Evolutionary conservation across 805 yeast species (phyloP), one percentile per base, ranked within the genome.

Genomic region (Metschnikowia sp.): DNA sequence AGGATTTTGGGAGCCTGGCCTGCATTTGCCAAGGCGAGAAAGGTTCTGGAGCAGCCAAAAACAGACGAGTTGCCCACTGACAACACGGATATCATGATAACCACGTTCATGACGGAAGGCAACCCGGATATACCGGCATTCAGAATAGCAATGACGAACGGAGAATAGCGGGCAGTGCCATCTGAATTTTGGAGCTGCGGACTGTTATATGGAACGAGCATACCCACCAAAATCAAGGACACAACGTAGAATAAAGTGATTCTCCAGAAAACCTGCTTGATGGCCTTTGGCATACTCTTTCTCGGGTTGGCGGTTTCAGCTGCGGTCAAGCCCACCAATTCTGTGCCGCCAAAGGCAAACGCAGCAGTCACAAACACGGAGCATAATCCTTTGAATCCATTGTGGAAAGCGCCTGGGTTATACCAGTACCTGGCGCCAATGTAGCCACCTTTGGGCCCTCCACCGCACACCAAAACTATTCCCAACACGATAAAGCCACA

Each of bases 31-130:
- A 85, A 68, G 22, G 88, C 78, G 43, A 80, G 81, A 44, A 86
- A 61, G 8, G 88, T 75, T 74, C 92, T 78, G 41, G 90, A 83
- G 51, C 83, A 78, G 15, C 84, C 86, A 62, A 76, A 86, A 35
- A 84, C 79, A 2, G 90, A 79, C 19, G 89, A 80, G 70, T 85
- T 86, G 55, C 89, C 90, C 45, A 84, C 70, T 33, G 75, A 66
- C 40, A 71, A 62, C 33, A 71, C 63, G 2, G 75, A 63, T 11
- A 70, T 62, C 44, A 71, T 58, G 11, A 71, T 72, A 22, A 71
- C 62, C 36, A 70, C 75, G 49, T 71, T 71, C 61, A 71, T 69
- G 30, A 71, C 69, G 1, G 75, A 69, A 9, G 76, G 75, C 47
- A 71, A 62, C 3, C 63, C 76, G 38, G 64, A 61, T 44, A 71